These are phyloP conservation scores for Podaxis sp. DNA, from an alignment of 768 basidiomycete genomes.

Conservation along the genomic window DNA sequence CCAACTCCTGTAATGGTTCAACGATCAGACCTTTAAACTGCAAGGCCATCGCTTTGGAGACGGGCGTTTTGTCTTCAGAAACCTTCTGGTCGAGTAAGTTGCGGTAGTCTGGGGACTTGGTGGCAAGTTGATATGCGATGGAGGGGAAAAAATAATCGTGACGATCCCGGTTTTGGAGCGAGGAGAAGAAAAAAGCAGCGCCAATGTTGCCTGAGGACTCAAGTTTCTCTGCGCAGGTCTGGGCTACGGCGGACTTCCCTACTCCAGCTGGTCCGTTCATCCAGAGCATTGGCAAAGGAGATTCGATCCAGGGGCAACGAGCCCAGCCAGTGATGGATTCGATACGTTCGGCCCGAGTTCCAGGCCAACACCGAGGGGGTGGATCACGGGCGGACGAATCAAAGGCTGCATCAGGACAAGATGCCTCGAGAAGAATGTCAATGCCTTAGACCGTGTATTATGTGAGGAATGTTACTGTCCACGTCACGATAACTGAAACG, in stretches of 20 bases:
- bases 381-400: conserved; percentile 1
- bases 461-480: not conserved
- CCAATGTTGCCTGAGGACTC: not conserved
- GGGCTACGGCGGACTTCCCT: conserved; percentile 2
- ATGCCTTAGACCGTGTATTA: not conserved
- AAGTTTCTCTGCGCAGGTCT: not conserved
- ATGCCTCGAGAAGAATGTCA: conserved; percentile 1
- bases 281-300: not conserved
- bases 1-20: not conserved
- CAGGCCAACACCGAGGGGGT: conserved; percentile 1
- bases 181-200: conserved; percentile 2
- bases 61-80: not conserved
- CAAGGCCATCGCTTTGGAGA: not conserved
- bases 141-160: not conserved
- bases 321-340: not conserved
- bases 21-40: conserved; percentile 4
- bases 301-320: not conserved
- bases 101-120: not conserved
- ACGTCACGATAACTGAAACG: not conserved
- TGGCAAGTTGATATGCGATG: conserved; percentile 1
- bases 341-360: not conserved
- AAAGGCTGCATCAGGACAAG: not conserved
- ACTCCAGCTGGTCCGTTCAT: conserved; percentile 3
- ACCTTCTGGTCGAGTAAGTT: not conserved
- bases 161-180: not conserved